Percentiles rank a stretch among this genome's conserved stretches.
These are phyloP conservation scores for Geotrichum carabidarum DNA, from an alignment of 1,139 yeast genomes.

Conservation along the genomic window DNA sequence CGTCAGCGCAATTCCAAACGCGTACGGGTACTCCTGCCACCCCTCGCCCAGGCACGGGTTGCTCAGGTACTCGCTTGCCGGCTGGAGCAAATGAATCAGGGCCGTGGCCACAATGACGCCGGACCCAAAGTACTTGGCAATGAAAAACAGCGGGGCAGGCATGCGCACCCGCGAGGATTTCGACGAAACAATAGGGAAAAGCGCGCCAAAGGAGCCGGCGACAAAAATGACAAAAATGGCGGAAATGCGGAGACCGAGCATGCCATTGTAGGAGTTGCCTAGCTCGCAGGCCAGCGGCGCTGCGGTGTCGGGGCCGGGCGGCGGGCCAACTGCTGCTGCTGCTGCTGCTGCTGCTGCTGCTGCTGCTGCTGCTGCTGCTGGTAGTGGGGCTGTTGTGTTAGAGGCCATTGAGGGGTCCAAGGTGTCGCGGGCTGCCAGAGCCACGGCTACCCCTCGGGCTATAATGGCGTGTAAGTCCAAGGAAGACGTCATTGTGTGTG, in stretches of 20 bases:
- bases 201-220: conserved; percentile 54
- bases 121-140: conserved; percentile 81
- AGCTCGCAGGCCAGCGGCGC: conserved; percentile 16
- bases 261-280: conserved; percentile 44
- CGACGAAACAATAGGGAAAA: conserved; percentile 39
- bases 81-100: conserved; percentile 74
- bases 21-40: conserved; percentile 57
- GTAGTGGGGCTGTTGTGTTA: too few species aligned
- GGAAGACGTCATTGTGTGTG: too few species aligned
- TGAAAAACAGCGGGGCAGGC: conserved; percentile 57
- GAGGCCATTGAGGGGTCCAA: too few species aligned
- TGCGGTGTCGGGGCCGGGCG: too few species aligned
- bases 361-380: too few species aligned
- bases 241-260: conserved; percentile 63
- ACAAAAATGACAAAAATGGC: conserved; percentile 64
- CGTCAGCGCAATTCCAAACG: conserved; percentile 54
- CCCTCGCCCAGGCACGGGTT: conserved; percentile 52
- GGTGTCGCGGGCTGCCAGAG: too few species aligned
- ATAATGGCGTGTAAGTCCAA: too few species aligned
- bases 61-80: conserved; percentile 58
- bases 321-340: too few species aligned
- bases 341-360: too few species aligned
- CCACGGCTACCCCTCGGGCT: too few species aligned
- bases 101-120: conserved; percentile 92
- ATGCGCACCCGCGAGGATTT: conserved; percentile 34